These are phyloP conservation scores for Russula olivacea DNA, from an alignment of 768 basidiomycete genomes.

Conservation along the genomic window DNA sequence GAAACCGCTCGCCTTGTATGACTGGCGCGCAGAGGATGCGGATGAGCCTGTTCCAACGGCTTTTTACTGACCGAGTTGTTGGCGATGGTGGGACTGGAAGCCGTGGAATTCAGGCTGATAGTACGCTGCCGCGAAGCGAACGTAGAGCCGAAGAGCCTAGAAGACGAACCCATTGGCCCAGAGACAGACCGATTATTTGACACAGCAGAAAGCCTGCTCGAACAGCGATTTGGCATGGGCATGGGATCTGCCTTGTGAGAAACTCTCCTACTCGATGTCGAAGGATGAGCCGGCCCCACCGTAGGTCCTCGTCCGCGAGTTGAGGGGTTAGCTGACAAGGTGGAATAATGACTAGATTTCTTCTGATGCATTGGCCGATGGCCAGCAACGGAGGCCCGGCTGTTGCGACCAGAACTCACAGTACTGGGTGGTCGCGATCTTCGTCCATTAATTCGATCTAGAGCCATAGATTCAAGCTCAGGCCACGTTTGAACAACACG, in stretches of 20 bases:
- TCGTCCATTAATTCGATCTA: slow-evolving; percentile 54
- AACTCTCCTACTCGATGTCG: slow-evolving; percentile 42
- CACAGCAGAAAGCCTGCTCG: slow-evolving; percentile 52
- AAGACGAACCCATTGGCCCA: slow-evolving; percentile 47
- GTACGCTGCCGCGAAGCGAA: slow-evolving; percentile 84
- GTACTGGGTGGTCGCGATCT: slow-evolving; percentile 63
- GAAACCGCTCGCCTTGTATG: slow-evolving; percentile 43
- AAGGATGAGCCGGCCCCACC: slow-evolving; percentile 43
- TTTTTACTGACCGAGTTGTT: slow-evolving; percentile 33
- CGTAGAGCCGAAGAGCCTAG: slow-evolving; percentile 52
- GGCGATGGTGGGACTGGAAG: slow-evolving; percentile 35
- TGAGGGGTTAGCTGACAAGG: slow-evolving; percentile 35
- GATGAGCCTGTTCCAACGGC: slow-evolving; percentile 29
- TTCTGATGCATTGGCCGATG: slow-evolving; percentile 25
- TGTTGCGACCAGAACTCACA: slow-evolving; percentile 58
- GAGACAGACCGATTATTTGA: slow-evolving; percentile 63
- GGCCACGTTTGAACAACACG: slow-evolving; percentile 75
- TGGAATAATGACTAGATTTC: slow-evolving; percentile 37
- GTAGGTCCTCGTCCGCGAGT: slow-evolving; percentile 31
- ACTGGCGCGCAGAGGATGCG: slow-evolving; percentile 39
- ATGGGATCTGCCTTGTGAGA: slow-evolving; percentile 38
- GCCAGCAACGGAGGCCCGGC: slow-evolving; percentile 41
- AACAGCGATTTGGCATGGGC: slow-evolving; percentile 43
- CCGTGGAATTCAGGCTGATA: slow-evolving; percentile 49
- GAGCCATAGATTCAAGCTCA: slow-evolving; percentile 77